Evolutionary conservation across 2,329 filamentous ascomycete species (phyloP).

Genomic region (Aspergillus sp.): DNA sequence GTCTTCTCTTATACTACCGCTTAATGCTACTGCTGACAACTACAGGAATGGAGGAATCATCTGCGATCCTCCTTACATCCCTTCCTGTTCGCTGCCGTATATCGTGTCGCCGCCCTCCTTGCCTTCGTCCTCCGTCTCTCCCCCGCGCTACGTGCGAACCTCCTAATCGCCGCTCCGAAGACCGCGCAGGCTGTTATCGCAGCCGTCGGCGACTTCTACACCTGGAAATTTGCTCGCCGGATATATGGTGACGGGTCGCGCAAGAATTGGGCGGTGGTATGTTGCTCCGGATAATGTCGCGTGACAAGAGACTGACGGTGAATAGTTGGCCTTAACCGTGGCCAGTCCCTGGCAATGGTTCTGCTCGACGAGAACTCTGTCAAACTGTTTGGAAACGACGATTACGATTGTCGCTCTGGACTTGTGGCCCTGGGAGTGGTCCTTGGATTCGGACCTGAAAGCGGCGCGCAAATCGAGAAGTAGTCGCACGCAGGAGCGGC

Average conservation of each 20-base stretch:
- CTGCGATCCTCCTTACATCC: slow-evolving; percentile 89
- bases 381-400: slow-evolving; percentile 87
- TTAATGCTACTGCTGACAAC: background rate
- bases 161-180: slow-evolving; percentile 68
- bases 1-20: slow-evolving; percentile 20
- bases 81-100: slow-evolving; percentile 71
- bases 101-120: slow-evolving; percentile 55
- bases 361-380: slow-evolving; percentile 85
- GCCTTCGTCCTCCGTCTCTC: slow-evolving; percentile 51
- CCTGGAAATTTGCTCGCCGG: slow-evolving; percentile 70
- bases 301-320: slow-evolving; percentile 12
- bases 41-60: slow-evolving; percentile 83
- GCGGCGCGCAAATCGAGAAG: slow-evolving; percentile 5
- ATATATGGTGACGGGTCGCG: slow-evolving; percentile 61
- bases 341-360: slow-evolving; percentile 95
- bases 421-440: slow-evolving; percentile 79
- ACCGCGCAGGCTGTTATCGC: slow-evolving; percentile 70
- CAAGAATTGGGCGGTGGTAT: slow-evolving; percentile 63
- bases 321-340: slow-evolving; percentile 62
- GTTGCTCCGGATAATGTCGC: slow-evolving; percentile 3
- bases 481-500: slow-evolving; percentile 1
- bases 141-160: slow-evolving; percentile 52
- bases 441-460: slow-evolving; percentile 34
- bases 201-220: slow-evolving; percentile 74
- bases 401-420: slow-evolving; percentile 72